Evolutionary conservation across 2,329 filamentous ascomycete species (phyloP).

Genomic region (Apiospora sp.): DNA sequence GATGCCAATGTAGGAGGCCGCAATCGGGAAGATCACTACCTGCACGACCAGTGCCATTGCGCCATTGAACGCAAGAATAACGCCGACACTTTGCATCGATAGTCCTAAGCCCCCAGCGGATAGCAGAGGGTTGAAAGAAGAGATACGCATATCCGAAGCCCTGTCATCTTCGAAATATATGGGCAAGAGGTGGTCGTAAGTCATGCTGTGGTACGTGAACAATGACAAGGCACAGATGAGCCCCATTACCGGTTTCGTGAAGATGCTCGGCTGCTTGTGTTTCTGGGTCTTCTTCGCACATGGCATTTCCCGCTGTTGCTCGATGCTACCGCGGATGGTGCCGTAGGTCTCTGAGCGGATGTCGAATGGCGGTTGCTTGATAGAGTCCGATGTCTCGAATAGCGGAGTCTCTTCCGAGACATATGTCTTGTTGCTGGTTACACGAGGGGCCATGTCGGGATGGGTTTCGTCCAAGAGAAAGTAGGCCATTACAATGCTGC

Average conservation of each 20-base stretch:
- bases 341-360: slow-evolving; percentile 82
- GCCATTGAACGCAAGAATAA: slow-evolving; percentile 67
- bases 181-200: slow-evolving; percentile 88
- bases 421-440: slow-evolving; percentile 57
- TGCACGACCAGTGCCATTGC: slow-evolving; percentile 67
- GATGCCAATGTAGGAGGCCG: slow-evolving; percentile 65
- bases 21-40: slow-evolving; percentile 66
- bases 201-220: slow-evolving; percentile 96
- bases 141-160: slow-evolving; percentile 48
- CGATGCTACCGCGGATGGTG: slow-evolving; percentile 65
- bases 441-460: slow-evolving; percentile 74
- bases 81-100: slow-evolving; percentile 67
- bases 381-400: slow-evolving; percentile 77
- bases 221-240: slow-evolving; percentile 85
- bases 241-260: slow-evolving; percentile 71
- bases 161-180: slow-evolving; percentile 90
- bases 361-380: slow-evolving; percentile 76
- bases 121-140: slow-evolving; percentile 56
- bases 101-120: slow-evolving; percentile 70
- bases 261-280: slow-evolving; percentile 50
- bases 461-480: slow-evolving; percentile 88
- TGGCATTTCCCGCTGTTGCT: slow-evolving; percentile 52
- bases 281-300: slow-evolving; percentile 42
- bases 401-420: slow-evolving; percentile 75
- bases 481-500: slow-evolving; percentile 83